Conservation (phyloP, 2,329 filamentous ascomycete genomes). For the Xylariaceae sp. region DNA sequence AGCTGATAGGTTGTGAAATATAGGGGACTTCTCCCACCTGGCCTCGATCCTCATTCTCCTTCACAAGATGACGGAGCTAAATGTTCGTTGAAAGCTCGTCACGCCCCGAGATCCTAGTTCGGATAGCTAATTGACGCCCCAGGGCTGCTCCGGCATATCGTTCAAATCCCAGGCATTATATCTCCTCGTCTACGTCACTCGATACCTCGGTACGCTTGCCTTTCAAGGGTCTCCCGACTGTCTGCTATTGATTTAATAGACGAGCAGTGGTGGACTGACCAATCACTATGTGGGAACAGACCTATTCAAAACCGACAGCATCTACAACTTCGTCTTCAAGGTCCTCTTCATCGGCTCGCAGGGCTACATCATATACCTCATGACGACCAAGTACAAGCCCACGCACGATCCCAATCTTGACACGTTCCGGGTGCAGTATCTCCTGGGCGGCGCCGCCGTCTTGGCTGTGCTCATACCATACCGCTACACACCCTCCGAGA, state of each 20-base stretch:
- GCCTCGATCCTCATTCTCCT: constrained; percentile 89
- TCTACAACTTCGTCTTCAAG: constrained; percentile 95
- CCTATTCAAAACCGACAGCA: constrained; percentile 74
- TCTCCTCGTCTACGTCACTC: constrained; percentile 84
- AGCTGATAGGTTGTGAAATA: constrained; percentile 18
- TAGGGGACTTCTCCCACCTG: constrained; percentile 93
- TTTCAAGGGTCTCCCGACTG: neutral
- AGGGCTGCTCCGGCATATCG: constrained; percentile 96
- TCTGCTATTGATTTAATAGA: neutral
- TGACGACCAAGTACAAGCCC: constrained; percentile 95
- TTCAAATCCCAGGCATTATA: constrained; percentile 98
- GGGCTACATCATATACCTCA: constrained; percentile 93
- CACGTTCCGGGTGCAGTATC: constrained; percentile 94
- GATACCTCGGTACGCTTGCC: constrained; percentile 67
- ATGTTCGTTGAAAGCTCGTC: constrained; percentile 51
- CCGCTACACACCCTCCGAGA: constrained; percentile 75
- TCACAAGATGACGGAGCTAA: constrained; percentile 92
- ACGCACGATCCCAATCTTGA: constrained; percentile 96
- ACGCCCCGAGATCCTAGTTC: neutral
- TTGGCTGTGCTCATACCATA: constrained; percentile 81
- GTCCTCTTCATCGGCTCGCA: constrained; percentile 88
- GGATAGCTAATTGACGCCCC: constrained; percentile 23
- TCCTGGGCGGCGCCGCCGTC: constrained; percentile 73
- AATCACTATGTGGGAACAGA: constrained; percentile 44
- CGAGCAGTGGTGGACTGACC: constrained; percentile 1